Base-by-base conservation (phyloP, 345 rosid genomes). In the Hevea brasiliensis region DNA sequence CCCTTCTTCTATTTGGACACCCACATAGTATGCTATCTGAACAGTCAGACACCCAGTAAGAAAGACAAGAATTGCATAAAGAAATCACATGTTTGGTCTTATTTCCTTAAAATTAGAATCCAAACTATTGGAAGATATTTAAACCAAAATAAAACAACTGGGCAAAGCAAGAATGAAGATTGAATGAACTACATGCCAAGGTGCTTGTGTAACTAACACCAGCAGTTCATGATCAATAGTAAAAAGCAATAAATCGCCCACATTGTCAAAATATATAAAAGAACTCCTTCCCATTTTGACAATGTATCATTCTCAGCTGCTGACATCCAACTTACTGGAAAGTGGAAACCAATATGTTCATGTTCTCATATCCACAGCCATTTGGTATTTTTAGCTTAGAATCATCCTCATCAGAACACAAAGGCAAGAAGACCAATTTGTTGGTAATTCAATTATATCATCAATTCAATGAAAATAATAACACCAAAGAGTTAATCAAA, bases 11-110 rank as follows among this genome's bases (percentile, higher is more conserved):
- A 80, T 80, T 77, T 89, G 96, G 73, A 89, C 96, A 11, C 92
- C 89, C 70, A 92, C 92, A 45, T 84, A 87, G 81, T 87, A 90
- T 66, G 97, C 96, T 48, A 91, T 85, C 98, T 93, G 89, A 74
- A 72, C 61, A 48, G 27, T 65, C 41, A 76, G 40, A 44, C 63
- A 37, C 41, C 26, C 17, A 48, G 67, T 72, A 50, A 64, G 60
- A 50, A 29, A 67, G 21, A 45, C 2, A 20, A 35, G 50, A 63
- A 17, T 37, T 13, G n/a, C 40, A 48, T 18, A n/a, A 29, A 26
- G 59, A 37, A 47, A 10, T 58, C 15, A 13, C 17, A 1, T 57
- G 32, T 71, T 65, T 4, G 2, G 21, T 59, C 51, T 53, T 27
- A 5, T 20, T 47, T 37, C 37, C 11, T 27, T 23, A 41, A 54